phyloP scores from a whole-genome alignment of 768 basidiomycete genomes.

The Tricholoma sp. region DNA sequence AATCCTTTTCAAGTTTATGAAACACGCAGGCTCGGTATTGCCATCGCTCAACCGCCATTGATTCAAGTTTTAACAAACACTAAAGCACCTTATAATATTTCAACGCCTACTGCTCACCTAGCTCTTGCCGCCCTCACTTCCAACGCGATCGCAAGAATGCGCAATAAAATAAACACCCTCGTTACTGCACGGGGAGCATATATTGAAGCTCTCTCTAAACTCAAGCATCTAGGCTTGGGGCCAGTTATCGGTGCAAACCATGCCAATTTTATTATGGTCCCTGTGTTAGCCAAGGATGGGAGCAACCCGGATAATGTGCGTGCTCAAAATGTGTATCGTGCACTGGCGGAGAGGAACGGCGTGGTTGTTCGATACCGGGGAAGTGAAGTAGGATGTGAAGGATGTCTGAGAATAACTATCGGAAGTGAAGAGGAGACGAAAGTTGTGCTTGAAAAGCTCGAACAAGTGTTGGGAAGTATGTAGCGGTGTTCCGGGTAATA shows the following conservation, averaged over 20 bases:
- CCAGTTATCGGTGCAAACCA: conserved; percentile 71
- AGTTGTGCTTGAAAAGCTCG: conserved; percentile 50
- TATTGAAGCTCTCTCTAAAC: conserved; percentile 40
- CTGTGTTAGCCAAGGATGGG: conserved; percentile 50
- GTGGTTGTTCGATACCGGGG: conserved; percentile 93
- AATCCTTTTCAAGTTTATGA: neutral
- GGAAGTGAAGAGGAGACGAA: conserved; percentile 80
- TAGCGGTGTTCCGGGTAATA: neutral
- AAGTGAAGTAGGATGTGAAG: conserved; percentile 77
- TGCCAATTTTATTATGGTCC: conserved; percentile 88
- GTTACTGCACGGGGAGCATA: conserved; percentile 53
- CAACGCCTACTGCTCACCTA: conserved; percentile 80
- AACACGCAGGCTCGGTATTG: conserved; percentile 70
- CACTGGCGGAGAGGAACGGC: conserved; percentile 77
- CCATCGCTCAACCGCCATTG: conserved; percentile 82
- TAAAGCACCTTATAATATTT: conserved; percentile 97
- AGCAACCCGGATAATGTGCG: conserved; percentile 52
- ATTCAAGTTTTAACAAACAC: conserved; percentile 91
- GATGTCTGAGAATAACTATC: conserved; percentile 85
- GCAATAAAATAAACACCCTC: conserved; percentile 55
- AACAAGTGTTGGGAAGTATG: conserved; percentile 32
- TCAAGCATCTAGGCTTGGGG: conserved; percentile 55
- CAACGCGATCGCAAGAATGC: conserved; percentile 57
- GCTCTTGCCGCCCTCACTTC: conserved; percentile 75
- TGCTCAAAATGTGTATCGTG: conserved; percentile 64